Percentiles rank a stretch among this genome's conserved stretches.
These are phyloP conservation scores for Leccinum olivaceopallidum DNA, from an alignment of 768 basidiomycete species.

Conservation along the genomic window DNA sequence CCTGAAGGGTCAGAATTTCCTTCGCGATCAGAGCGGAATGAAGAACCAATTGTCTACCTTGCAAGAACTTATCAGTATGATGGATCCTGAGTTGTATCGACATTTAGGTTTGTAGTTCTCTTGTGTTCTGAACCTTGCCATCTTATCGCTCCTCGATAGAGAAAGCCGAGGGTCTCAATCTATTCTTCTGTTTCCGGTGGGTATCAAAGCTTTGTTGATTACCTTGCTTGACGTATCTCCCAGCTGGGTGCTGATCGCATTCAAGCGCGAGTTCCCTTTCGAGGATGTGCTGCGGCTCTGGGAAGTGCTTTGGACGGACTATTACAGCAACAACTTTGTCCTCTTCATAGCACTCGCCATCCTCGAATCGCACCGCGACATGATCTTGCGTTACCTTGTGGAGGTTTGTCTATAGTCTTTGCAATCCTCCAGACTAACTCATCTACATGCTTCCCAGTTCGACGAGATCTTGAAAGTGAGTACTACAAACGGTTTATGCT, in stretches of 20 bases:
- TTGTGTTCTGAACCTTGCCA: background rate
- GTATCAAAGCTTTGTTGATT: slow-evolving; percentile 17
- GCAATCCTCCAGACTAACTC: background rate
- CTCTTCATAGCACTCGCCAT: slow-evolving; percentile 94
- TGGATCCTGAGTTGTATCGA: slow-evolving; percentile 95
- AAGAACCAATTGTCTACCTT: slow-evolving; percentile 87
- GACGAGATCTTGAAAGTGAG: slow-evolving; percentile 44
- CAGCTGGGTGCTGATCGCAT: slow-evolving; percentile 89
- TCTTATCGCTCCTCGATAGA: slow-evolving; percentile 46
- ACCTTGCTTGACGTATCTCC: slow-evolving; percentile 3
- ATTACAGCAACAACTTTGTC: slow-evolving; percentile 85
- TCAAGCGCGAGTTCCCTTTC: slow-evolving; percentile 97
- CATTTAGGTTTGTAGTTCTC: slow-evolving; percentile 63
- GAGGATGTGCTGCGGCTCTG: slow-evolving; percentile 87
- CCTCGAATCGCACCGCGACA: slow-evolving; percentile 92
- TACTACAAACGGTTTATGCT: background rate
- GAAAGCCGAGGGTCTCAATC: slow-evolving; percentile 83
- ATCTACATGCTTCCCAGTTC: slow-evolving; percentile 48
- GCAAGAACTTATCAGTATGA: slow-evolving; percentile 86
- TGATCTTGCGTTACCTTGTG: slow-evolving; percentile 91
- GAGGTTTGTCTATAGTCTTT: slow-evolving; percentile 59
- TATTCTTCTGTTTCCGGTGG: slow-evolving; percentile 98
- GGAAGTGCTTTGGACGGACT: slow-evolving; percentile 94
- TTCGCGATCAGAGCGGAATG: slow-evolving; percentile 97
- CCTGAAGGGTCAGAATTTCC: slow-evolving; percentile 86